These are phyloP conservation scores for Fomitopsis palustris DNA, from an alignment of 1,284 basidiomycete species.

Conservation along the genomic window DNA sequence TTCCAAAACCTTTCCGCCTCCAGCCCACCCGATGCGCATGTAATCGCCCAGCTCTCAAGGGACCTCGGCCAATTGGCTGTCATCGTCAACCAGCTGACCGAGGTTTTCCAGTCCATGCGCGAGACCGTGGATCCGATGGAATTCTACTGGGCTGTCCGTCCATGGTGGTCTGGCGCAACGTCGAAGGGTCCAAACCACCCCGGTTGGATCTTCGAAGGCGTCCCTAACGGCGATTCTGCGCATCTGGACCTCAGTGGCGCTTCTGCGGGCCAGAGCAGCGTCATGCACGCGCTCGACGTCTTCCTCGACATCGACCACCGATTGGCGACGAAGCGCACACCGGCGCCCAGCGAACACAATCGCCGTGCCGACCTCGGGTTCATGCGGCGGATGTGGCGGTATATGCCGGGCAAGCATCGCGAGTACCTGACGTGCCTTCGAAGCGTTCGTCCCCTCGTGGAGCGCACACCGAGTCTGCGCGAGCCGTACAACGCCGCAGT, in stretches of 20 bases:
- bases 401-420: constrained; percentile 78
- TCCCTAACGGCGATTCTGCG: constrained; percentile 44
- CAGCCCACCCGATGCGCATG: constrained; percentile 34
- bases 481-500: constrained; percentile 82
- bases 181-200: constrained; percentile 42
- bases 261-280: constrained; percentile 90
- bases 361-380: constrained; percentile 67
- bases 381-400: constrained; percentile 78
- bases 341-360: constrained; percentile 63
- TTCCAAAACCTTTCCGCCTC: constrained; percentile 69
- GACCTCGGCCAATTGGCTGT: constrained; percentile 71
- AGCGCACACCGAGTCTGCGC: constrained; percentile 49
- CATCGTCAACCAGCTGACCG: constrained; percentile 73
- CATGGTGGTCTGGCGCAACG: constrained; percentile 90
- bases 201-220: constrained; percentile 83
- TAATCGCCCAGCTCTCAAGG: constrained; percentile 62
- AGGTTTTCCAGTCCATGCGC: constrained; percentile 68
- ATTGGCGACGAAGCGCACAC: constrained; percentile 67
- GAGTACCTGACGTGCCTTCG: constrained; percentile 60
- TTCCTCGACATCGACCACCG: constrained; percentile 84
- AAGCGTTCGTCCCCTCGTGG: constrained; percentile 57
- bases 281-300: constrained; percentile 83
- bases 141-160: constrained; percentile 90
- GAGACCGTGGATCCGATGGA: constrained; percentile 79
- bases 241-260: constrained; percentile 78